Evolutionary conservation across 2,329 filamentous ascomycete species (phyloP).

Genomic region (Ophiostoma sp.): DNA sequence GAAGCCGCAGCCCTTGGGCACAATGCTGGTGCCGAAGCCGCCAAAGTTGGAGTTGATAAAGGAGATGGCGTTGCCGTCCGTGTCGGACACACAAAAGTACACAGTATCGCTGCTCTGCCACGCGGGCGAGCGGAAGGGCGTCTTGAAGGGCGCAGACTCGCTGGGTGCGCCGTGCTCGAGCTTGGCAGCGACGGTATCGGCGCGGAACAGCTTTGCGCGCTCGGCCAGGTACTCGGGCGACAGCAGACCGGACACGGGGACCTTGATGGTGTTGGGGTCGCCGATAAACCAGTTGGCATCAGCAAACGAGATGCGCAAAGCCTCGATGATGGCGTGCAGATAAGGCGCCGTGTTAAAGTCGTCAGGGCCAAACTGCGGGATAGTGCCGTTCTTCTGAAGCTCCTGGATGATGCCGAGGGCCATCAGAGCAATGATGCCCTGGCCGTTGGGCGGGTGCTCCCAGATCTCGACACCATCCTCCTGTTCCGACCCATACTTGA

Average conservation of each 20-base stretch:
- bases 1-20: conserved; percentile 82
- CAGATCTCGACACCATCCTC: conserved; percentile 67
- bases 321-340: conserved; percentile 82
- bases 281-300: conserved; percentile 88
- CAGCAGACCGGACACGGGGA: conserved; percentile 66
- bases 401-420: conserved; percentile 86
- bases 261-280: conserved; percentile 66
- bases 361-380: conserved; percentile 59
- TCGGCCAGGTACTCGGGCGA: conserved; percentile 67
- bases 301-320: conserved; percentile 81
- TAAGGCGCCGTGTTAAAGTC: conserved; percentile 80
- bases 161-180: conserved; percentile 29
- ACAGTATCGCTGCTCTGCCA: conserved; percentile 86
- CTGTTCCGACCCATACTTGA: conserved; percentile 52
- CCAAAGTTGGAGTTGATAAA: conserved; percentile 97
- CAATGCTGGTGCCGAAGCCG: conserved; percentile 80
- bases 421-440: conserved; percentile 93
- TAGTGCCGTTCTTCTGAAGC: conserved; percentile 68
- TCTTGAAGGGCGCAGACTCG: conserved; percentile 53
- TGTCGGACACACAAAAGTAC: conserved; percentile 82
- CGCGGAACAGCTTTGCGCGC: conserved; percentile 55
- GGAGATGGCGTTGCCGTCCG: conserved; percentile 78
- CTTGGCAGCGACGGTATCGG: conserved; percentile 39
- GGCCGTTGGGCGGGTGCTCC: conserved; percentile 96
- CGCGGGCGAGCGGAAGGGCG: conserved; percentile 57